Conservation (phyloP, 1,284 basidiomycete species). For the Chiua sp. region DNA sequence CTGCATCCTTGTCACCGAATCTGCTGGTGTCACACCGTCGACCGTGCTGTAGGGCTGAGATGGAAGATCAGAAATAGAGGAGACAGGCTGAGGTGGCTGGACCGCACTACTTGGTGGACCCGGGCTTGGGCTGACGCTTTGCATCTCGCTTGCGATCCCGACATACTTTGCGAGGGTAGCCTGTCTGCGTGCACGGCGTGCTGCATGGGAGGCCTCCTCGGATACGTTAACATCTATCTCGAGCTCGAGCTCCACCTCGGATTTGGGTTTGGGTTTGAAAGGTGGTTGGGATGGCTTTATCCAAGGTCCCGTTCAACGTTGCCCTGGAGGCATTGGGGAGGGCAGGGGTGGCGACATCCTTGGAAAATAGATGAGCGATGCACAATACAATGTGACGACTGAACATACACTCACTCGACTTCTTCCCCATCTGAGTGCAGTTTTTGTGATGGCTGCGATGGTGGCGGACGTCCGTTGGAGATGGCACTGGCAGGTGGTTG, state of each 20-base stretch:
- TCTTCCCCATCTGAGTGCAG: constrained; percentile 70
- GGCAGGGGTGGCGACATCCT: constrained; percentile 65
- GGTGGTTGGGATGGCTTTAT: constrained; percentile 36
- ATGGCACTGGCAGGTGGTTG: constrained; percentile 13
- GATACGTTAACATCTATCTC: constrained; percentile 64
- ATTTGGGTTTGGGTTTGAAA: constrained; percentile 32
- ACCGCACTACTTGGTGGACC: constrained; percentile 73
- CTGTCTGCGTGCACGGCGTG: constrained; percentile 79
- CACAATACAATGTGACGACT: constrained; percentile 23
- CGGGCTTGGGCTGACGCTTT: constrained; percentile 56
- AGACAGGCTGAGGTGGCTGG: no score
- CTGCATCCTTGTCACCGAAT: no score
- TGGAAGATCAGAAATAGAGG: no score
- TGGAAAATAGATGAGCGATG: constrained; percentile 10
- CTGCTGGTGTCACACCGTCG: no score
- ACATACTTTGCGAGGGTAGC: constrained; percentile 88
- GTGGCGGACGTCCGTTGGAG: constrained; percentile 23
- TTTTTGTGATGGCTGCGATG: constrained; percentile 29
- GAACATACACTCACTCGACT: constrained; percentile 75
- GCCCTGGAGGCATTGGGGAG: constrained; percentile 32
- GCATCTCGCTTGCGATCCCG: constrained; percentile 49
- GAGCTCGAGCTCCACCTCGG: constrained; percentile 58
- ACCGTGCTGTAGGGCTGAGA: no score
- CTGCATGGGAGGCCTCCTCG: constrained; percentile 76
- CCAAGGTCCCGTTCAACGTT: constrained; percentile 18